Evolutionary conservation across 2,329 filamentous ascomycete genomes (phyloP), one percentile per base, ranked within the genome.

Genomic region (Beauveria varroae): DNA sequence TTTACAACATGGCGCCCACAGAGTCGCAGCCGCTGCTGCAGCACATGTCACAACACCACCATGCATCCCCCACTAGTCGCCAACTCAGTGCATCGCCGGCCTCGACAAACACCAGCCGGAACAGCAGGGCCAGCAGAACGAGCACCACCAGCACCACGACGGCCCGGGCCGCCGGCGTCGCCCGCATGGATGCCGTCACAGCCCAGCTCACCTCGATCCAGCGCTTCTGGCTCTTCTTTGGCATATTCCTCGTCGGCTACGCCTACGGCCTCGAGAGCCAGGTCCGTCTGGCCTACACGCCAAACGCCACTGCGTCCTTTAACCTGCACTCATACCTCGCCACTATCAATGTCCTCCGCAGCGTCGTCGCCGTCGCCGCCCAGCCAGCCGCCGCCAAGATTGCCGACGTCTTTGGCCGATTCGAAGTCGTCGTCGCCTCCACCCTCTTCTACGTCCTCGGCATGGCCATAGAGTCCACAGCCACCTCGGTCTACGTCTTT

Each of bases 341-440:
- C 0, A 86, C 84, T 1, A 78, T 87, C 64, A 83, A 81, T 67
- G 81, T 85, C 12, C 68, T 87, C 14, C 77, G 82, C 12, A 77
- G 78, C 55, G 83, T 87, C 30, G 80, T 87, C 63, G 84, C 82
- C 7, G 84, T 83, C 41, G 84, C 83, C 2, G 79, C 81, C 3
- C 73, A 84, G 73, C 85, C 77, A 34, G 81, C 84, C 0, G 81
- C 81, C 0, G 85, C 83, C 10, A 87, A 86, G 65, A 77, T 87
- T 61, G 82, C 85, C 20, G 85, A 85, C 65, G 81, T 86, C 10
- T 85, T 87, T 65, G 86, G 85, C 22, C 78, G 85, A 62, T 76
- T 83, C 22, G 84, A 87, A 68, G 73, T 86, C 40, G 76, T 87
- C 14, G 68, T 79, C 3, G 69, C 84, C 1, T 81, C 82, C 0